These are phyloP conservation scores for Helminthosporium solani DNA, from an alignment of 2,329 filamentous ascomycete genomes.

Conservation along the genomic window DNA sequence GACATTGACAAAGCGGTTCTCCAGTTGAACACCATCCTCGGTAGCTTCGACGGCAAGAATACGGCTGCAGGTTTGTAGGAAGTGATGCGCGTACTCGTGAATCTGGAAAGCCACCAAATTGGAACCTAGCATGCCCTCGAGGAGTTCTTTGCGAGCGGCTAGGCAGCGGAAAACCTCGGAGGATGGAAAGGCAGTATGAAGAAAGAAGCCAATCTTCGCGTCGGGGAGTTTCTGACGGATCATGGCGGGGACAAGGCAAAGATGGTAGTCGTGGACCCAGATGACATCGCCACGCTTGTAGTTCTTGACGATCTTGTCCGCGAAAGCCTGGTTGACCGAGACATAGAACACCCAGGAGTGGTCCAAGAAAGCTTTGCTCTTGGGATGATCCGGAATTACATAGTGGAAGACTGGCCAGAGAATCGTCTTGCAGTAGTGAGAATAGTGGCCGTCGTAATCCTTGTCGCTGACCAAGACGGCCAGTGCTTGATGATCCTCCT, in stretches of 20 bases:
- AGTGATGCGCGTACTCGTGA: slow-evolving; percentile 88
- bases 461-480: slow-evolving; percentile 85
- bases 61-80: slow-evolving; percentile 92
- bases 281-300: slow-evolving; percentile 93
- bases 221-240: slow-evolving; percentile 86
- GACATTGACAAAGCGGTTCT: slow-evolving; percentile 91
- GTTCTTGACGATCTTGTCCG: slow-evolving; percentile 82
- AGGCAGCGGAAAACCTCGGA: slow-evolving; percentile 95
- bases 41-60: slow-evolving; percentile 88
- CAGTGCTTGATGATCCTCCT: slow-evolving; percentile 78
- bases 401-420: slow-evolving; percentile 98
- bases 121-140: slow-evolving; percentile 90
- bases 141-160: slow-evolving; percentile 78
- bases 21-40: slow-evolving; percentile 81
- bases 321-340: slow-evolving; percentile 89
- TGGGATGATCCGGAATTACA: slow-evolving; percentile 94
- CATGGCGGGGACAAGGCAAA: slow-evolving; percentile 86
- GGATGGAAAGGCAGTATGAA: slow-evolving; percentile 93
- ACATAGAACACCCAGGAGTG: slow-evolving; percentile 96
- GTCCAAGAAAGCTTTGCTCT: slow-evolving; percentile 96
- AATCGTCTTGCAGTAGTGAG: slow-evolving; percentile 96
- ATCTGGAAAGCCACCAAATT: slow-evolving; percentile 94
- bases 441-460: slow-evolving; percentile 92
- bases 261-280: slow-evolving; percentile 95
- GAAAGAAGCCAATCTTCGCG: slow-evolving; percentile 92